Evolutionary conservation across 2,329 filamentous ascomycete genomes (phyloP).

Genomic region (Diaporthe aspalathi): DNA sequence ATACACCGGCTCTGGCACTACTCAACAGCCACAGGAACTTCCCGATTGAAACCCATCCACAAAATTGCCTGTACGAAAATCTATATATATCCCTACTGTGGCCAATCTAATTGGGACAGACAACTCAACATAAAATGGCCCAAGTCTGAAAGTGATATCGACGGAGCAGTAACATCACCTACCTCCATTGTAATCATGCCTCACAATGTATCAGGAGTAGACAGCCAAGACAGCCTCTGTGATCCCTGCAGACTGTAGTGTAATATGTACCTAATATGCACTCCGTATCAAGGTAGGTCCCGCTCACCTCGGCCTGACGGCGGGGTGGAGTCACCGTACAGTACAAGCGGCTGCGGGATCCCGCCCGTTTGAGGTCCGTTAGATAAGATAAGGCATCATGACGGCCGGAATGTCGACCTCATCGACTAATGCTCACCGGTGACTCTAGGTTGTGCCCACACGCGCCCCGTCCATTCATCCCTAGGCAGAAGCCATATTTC

Average conservation of each 20-base stretch:
- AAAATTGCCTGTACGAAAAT: too few relatives aligned
- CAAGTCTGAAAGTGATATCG: too few relatives aligned
- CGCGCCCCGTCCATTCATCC: background rate
- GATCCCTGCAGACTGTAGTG: background rate
- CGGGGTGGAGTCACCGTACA: background rate
- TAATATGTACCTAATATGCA: too few relatives aligned
- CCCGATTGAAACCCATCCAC: background rate
- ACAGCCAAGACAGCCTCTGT: background rate
- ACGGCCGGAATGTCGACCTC: background rate
- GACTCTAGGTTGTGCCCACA: background rate
- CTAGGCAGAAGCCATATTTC: background rate
- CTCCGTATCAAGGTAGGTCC: too few relatives aligned
- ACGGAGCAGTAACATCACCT: too few relatives aligned
- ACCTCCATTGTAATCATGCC: too few relatives aligned
- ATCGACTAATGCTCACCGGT: background rate
- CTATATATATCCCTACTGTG: too few relatives aligned
- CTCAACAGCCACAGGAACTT: too few relatives aligned
- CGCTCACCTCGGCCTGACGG: background rate
- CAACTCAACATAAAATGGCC: too few relatives aligned
- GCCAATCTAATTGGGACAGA: too few relatives aligned
- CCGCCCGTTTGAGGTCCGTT: background rate
- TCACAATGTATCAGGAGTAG: too few relatives aligned
- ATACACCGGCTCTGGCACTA: background rate
- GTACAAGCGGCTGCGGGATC: conserved; percentile 1
- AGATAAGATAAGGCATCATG: conserved; percentile 34